Percentiles rank a stretch among this genome's conserved stretches.
Evolutionary conservation across 2,329 filamentous ascomycete species (phyloP).

Genomic region (Venturia asperata): DNA sequence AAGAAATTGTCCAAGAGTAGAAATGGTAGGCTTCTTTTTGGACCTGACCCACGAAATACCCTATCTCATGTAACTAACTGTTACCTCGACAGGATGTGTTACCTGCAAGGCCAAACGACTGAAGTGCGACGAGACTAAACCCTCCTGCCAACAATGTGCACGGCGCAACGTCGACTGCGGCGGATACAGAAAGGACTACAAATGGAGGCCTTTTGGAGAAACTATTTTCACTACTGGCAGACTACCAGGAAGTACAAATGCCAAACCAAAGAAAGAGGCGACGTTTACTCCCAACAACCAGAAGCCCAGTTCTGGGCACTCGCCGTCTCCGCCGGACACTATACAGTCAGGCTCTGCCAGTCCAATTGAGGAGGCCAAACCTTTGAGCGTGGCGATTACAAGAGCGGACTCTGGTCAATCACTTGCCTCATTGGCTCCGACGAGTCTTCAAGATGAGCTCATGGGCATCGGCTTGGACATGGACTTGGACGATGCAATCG

Average conservation of each 20-base stretch:
- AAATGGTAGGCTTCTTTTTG: conserved; percentile 52
- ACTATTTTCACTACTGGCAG: conserved; percentile 46
- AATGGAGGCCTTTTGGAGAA: conserved; percentile 66
- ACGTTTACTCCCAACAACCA: conserved; percentile 18
- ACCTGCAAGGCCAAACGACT: conserved; percentile 67
- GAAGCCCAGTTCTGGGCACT: background rate
- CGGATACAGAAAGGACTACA: conserved; percentile 69
- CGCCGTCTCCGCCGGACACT: conserved; percentile 3
- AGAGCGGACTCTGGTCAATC: background rate
- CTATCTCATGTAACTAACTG: background rate
- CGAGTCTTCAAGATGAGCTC: background rate
- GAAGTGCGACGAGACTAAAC: conserved; percentile 68
- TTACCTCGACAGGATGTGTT: conserved; percentile 50
- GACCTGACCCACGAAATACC: background rate
- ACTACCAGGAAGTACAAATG: conserved; percentile 34
- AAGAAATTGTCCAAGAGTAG: conserved; percentile 69
- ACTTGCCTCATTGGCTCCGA: background rate
- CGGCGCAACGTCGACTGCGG: conserved; percentile 59
- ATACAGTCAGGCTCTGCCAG: background rate
- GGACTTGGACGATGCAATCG: conserved; percentile 4
- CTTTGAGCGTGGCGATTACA: background rate
- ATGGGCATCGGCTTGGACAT: background rate
- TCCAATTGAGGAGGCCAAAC: background rate
- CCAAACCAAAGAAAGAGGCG: conserved; percentile 33
- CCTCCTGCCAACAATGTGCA: conserved; percentile 58